A percentile compares a stretch with the other conserved stretches of the same genome.
phyloP scores from a whole-genome alignment of 2,329 filamentous ascomycete species.

The Zopfia rhizophila region DNA sequence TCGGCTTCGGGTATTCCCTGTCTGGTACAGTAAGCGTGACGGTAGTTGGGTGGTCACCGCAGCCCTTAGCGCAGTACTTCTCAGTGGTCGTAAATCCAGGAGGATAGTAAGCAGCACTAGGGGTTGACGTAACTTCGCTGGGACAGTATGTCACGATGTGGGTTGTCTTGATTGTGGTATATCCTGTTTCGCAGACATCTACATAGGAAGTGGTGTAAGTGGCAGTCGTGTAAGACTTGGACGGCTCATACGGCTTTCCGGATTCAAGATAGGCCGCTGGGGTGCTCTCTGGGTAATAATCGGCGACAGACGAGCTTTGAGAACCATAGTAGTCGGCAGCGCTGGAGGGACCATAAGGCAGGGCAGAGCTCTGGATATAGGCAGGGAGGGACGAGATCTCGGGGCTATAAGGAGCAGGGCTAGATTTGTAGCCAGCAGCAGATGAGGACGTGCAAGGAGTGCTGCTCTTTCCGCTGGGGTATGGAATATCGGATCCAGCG shows the following conservation, averaged over 20 bases:
- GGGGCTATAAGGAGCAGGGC: constrained; percentile 21
- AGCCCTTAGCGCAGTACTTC: constrained; percentile 40
- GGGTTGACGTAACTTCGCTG: constrained; percentile 14
- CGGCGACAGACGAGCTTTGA: no score
- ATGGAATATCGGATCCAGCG: constrained; percentile 18
- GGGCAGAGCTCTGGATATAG: constrained; percentile 12
- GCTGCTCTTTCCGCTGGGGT: neutral
- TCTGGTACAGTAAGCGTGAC: constrained; percentile 36
- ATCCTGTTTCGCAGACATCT: constrained; percentile 47
- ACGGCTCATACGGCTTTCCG: no score
- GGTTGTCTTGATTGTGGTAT: constrained; percentile 42
- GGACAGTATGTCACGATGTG: constrained; percentile 36
- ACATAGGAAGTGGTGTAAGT: constrained; percentile 42
- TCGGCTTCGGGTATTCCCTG: neutral
- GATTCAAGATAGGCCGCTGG: no score
- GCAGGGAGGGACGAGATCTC: no score
- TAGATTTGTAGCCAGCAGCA: constrained; percentile 15
- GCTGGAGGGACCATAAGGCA: neutral
- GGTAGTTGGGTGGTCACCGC: constrained; percentile 34
- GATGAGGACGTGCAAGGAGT: constrained; percentile 19
- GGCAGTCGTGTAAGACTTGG: constrained; percentile 27
- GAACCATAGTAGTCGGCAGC: constrained; percentile 4
- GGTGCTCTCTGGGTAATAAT: no score
- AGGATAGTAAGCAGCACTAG: constrained; percentile 16
- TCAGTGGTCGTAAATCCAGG: constrained; percentile 39